phyloP scores from a whole-genome alignment of 495 filamentous ascomycete species.

The Trypethelium eluteriae region DNA sequence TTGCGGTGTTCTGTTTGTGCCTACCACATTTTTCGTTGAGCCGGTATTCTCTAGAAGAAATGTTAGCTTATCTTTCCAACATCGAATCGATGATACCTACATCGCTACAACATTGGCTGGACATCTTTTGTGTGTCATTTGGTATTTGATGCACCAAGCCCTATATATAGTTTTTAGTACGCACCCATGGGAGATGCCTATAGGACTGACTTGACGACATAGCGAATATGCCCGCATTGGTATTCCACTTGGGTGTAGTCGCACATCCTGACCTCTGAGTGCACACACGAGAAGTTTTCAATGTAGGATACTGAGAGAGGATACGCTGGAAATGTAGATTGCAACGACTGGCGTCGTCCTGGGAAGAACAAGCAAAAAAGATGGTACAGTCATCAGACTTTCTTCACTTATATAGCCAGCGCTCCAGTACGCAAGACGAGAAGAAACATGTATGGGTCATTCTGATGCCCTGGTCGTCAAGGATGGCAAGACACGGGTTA shows the following conservation, averaged over 20 bases:
- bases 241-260: conserved; percentile 49
- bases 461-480: conserved; percentile 6
- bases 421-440: neutral
- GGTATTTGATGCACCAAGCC: conserved; percentile 48
- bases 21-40: conserved; percentile 40
- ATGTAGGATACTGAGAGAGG: neutral
- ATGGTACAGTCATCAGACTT: neutral
- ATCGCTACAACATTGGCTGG: conserved; percentile 44
- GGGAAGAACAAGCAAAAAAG: neutral
- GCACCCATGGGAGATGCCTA: neutral
- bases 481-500: neutral
- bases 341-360: neutral
- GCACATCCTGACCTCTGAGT: conserved; percentile 38
- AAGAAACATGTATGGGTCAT: neutral
- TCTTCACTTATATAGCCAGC: neutral
- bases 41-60: conserved; percentile 33
- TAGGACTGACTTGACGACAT: conserved; percentile 32
- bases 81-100: conserved; percentile 28
- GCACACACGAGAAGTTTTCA: neutral
- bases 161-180: conserved; percentile 10
- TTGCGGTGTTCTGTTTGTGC: conserved; percentile 3
- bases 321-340: neutral
- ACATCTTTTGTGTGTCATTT: conserved; percentile 41
- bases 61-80: conserved; percentile 10
- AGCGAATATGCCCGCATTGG: conserved; percentile 44